phyloP scores from a whole-genome alignment of 805 yeast genomes.

The Saccharomycopsis sp. region DNA sequence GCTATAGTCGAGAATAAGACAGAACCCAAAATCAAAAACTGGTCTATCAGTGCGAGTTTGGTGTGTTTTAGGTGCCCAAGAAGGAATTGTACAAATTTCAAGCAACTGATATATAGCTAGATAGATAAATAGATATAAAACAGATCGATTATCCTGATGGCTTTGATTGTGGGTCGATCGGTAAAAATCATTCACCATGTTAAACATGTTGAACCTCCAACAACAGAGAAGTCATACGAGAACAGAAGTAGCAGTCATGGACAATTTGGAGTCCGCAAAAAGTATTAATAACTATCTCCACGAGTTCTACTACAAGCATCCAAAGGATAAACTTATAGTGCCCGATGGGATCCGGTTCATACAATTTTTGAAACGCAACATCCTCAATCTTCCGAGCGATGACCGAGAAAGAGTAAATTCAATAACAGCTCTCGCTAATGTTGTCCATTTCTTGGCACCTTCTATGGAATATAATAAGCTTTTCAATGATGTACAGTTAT shows the following conservation, averaged over 20 bases:
- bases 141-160: too few species aligned
- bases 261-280: neutral
- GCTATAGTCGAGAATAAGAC: neutral
- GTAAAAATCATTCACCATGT: too few species aligned
- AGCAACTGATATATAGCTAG: too few species aligned
- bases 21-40: neutral
- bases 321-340: neutral
- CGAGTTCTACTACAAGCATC: neutral
- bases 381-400: neutral
- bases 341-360: neutral
- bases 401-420: neutral
- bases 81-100: too few species aligned
- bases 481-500: neutral
- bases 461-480: neutral
- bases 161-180: too few species aligned
- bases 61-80: too few species aligned
- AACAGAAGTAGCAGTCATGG: neutral
- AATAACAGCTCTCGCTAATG: constrained; percentile 1
- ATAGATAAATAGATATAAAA: too few species aligned
- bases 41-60: neutral
- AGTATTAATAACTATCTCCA: neutral
- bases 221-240: neutral
- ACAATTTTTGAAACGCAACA: neutral
- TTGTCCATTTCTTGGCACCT: neutral
- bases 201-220: neutral